These are phyloP conservation scores for Arachis hypogaea DNA, from an alignment of 306 rosid species.

Conservation along the genomic window DNA sequence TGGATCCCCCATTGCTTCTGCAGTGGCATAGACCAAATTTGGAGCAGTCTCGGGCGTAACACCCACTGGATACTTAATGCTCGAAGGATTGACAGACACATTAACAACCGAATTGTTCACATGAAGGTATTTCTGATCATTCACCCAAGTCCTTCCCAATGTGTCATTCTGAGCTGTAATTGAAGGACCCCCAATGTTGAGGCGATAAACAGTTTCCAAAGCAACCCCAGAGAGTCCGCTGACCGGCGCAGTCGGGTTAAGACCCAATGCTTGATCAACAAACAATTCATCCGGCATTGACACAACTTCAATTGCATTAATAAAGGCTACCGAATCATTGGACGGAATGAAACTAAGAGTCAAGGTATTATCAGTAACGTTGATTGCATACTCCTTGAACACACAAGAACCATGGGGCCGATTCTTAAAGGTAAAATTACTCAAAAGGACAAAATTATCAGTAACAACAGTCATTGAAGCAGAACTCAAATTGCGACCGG, in stretches of 20 bases:
- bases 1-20: conserved; percentile 67
- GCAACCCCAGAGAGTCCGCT: conserved; percentile 62
- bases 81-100: conserved; percentile 59
- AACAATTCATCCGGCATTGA: conserved; percentile 70
- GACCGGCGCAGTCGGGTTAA: conserved; percentile 61
- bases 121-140: conserved; percentile 73
- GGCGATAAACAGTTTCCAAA: conserved; percentile 74
- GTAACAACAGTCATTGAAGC: conserved; percentile 68
- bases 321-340: conserved; percentile 72
- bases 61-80: conserved; percentile 52
- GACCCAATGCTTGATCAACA: conserved; percentile 66
- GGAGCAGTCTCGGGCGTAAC: conserved; percentile 79
- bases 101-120: conserved; percentile 69
- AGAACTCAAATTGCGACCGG: conserved; percentile 52
- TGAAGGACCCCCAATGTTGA: conserved; percentile 85
- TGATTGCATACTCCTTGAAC: conserved; percentile 81
- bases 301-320: conserved; percentile 85
- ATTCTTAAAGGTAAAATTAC: conserved; percentile 65
- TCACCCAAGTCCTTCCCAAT: conserved; percentile 79
- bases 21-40: conserved; percentile 84
- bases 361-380: conserved; percentile 65
- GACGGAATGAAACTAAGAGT: conserved; percentile 65
- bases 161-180: conserved; percentile 76
- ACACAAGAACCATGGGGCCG: conserved; percentile 54
- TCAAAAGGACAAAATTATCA: conserved; percentile 72